Evolutionary conservation across 192 early-diverging fungal genomes (phyloP).

Genomic region (Entomortierella chlamydospora): DNA sequence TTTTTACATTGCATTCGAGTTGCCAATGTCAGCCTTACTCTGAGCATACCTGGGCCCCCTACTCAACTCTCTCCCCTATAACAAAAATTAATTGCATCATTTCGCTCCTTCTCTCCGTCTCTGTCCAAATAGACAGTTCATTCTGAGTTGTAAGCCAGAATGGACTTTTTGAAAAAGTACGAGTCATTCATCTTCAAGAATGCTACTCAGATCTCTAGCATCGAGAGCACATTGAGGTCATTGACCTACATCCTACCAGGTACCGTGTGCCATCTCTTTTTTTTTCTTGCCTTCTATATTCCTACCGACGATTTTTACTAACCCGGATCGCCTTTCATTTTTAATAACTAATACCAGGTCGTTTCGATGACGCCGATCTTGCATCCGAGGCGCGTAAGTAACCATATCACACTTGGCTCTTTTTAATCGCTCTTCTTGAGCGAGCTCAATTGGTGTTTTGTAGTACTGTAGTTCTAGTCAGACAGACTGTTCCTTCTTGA

Average conservation of each 20-base stretch:
- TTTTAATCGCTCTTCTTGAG: neutral
- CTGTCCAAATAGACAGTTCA: neutral
- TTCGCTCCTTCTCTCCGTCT: conserved; percentile 10
- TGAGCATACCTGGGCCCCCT: too few species aligned
- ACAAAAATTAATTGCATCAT: neutral
- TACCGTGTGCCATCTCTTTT: conserved; percentile 33
- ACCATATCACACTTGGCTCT: neutral
- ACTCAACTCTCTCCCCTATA: too few species aligned
- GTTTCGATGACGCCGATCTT: conserved; percentile 93
- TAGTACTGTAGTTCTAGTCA: too few species aligned
- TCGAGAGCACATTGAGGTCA: conserved; percentile 88
- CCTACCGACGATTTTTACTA: neutral
- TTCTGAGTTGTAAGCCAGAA: conserved; percentile 5
- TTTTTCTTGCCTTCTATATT: neutral
- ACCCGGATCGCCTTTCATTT: neutral
- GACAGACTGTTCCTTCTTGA: neutral
- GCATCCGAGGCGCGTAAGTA: conserved; percentile 84
- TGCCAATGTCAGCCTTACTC: too few species aligned
- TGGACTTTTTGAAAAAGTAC: conserved; percentile 78
- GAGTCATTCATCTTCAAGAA: conserved; percentile 87
- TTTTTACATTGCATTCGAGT: neutral
- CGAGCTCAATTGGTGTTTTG: too few species aligned
- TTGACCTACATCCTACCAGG: conserved; percentile 93
- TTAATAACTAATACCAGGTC: conserved; percentile 61
- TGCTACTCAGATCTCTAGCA: conserved; percentile 86